Percentiles rank a stretch among this genome's conserved stretches.
phyloP scores from a whole-genome alignment of 768 basidiomycete species.

The Dendrothele bispora region DNA sequence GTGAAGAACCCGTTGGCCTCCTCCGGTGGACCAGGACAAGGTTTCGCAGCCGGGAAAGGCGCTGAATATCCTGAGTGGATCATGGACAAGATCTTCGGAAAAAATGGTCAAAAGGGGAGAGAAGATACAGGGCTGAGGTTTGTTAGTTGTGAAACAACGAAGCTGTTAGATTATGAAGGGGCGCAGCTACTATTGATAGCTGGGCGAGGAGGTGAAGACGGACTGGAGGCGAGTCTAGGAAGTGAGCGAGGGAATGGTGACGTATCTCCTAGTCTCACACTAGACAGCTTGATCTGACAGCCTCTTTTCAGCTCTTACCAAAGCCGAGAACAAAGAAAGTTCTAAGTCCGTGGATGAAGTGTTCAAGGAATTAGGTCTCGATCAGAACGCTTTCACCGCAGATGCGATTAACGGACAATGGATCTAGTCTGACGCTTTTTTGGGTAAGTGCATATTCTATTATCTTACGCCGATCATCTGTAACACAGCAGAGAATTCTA shows the following conservation, averaged over 20 bases:
- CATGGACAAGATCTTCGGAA: constrained; percentile 49
- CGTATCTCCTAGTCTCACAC: constrained; percentile 7
- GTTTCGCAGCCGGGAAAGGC: constrained; percentile 27
- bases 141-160: constrained; percentile 46
- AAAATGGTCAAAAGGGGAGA: constrained; percentile 39
- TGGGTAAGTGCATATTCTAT: too few relatives aligned
- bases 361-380: constrained; percentile 27
- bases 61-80: constrained; percentile 48
- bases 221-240: constrained; percentile 48
- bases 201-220: constrained; percentile 45
- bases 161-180: constrained; percentile 55
- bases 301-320: constrained; percentile 7
- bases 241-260: constrained; percentile 52
- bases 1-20: constrained; percentile 61
- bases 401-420: constrained; percentile 54
- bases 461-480: too few relatives aligned
- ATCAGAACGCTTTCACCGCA: constrained; percentile 38
- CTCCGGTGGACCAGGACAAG: constrained; percentile 26
- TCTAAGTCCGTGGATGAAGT: constrained; percentile 1
- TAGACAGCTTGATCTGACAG: not conserved
- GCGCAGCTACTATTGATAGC: constrained; percentile 57
- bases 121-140: constrained; percentile 52
- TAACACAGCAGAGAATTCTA: too few relatives aligned
- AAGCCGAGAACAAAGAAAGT: constrained; percentile 10
- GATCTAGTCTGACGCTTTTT: constrained; percentile 31